phyloP scores from a whole-genome alignment of 2,329 filamentous ascomycete genomes.

The Colletotrichum aenigma region DNA sequence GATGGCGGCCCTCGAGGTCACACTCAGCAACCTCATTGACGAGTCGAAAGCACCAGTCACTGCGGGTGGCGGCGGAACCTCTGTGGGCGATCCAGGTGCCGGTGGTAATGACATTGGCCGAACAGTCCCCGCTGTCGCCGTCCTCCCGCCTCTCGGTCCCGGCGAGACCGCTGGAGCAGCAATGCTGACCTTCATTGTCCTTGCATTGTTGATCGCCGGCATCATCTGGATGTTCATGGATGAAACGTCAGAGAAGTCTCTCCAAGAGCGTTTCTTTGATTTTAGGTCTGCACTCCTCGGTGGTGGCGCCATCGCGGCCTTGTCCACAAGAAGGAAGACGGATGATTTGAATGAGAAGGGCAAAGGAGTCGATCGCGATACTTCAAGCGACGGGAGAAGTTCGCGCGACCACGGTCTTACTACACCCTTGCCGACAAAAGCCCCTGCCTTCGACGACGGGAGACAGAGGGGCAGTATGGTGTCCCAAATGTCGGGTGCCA shows the following conservation, averaged over 20 bases:
- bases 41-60: conserved; percentile 43
- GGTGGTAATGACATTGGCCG: conserved; percentile 52
- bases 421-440: neutral
- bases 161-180: conserved; percentile 73
- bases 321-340: neutral
- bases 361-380: conserved; percentile 3
- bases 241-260: conserved; percentile 42
- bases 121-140: conserved; percentile 28
- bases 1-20: conserved; percentile 71
- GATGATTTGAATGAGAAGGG: conserved; percentile 19
- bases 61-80: conserved; percentile 61
- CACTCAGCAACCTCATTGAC: conserved; percentile 64
- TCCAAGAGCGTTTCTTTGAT: conserved; percentile 34
- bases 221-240: conserved; percentile 53
- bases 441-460: neutral
- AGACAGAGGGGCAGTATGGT: neutral
- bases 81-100: conserved; percentile 47
- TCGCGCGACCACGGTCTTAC: neutral
- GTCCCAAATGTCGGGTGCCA: conserved; percentile 5
- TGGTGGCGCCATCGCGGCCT: conserved; percentile 1
- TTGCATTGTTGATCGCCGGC: conserved; percentile 60
- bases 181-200: conserved; percentile 63
- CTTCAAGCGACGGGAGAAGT: conserved; percentile 6
- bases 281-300: conserved; percentile 20
- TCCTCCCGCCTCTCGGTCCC: conserved; percentile 39